phyloP scores from a whole-genome alignment of 441 rosid genomes.

The Erodium trifolium region DNA sequence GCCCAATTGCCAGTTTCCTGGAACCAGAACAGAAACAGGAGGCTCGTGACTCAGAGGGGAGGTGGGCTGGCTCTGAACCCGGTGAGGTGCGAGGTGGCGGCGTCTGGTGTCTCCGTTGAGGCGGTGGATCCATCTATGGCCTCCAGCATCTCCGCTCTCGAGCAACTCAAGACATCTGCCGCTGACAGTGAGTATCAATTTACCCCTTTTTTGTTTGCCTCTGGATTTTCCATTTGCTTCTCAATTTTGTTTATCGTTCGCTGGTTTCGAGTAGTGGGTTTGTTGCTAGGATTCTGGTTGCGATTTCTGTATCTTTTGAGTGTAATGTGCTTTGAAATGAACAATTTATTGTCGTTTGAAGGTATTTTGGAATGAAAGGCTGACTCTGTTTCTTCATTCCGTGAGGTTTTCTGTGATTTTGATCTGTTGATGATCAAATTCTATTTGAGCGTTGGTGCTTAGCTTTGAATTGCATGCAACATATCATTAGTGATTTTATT shows the following conservation, averaged over 20 bases:
- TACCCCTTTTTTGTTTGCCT: background rate
- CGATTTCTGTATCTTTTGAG: background rate
- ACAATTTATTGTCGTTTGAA: too few species aligned
- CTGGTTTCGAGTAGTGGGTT: background rate
- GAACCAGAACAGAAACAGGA: slow-evolving; percentile 28
- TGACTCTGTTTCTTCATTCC: too few species aligned
- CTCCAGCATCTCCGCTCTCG: slow-evolving; percentile 63
- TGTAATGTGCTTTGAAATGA: slow-evolving; percentile 2
- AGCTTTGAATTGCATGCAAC: background rate
- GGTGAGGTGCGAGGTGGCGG: too few species aligned
- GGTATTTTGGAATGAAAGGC: too few species aligned
- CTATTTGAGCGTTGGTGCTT: background rate
- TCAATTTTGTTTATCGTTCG: background rate
- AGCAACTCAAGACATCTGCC: slow-evolving; percentile 81
- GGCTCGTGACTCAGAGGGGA: slow-evolving; percentile 25
- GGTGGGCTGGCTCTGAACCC: background rate
- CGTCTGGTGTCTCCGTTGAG: slow-evolving; percentile 25
- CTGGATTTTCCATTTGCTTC: background rate
- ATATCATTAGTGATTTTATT: background rate
- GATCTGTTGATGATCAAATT: background rate
- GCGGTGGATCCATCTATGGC: slow-evolving; percentile 35
- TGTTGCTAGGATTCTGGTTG: background rate
- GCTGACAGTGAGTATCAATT: slow-evolving; percentile 47
- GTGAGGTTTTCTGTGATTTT: background rate
- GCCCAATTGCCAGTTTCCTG: slow-evolving; percentile 22